Conservation (phyloP, 257 asterid species). For the Linaria vulgaris region DNA sequence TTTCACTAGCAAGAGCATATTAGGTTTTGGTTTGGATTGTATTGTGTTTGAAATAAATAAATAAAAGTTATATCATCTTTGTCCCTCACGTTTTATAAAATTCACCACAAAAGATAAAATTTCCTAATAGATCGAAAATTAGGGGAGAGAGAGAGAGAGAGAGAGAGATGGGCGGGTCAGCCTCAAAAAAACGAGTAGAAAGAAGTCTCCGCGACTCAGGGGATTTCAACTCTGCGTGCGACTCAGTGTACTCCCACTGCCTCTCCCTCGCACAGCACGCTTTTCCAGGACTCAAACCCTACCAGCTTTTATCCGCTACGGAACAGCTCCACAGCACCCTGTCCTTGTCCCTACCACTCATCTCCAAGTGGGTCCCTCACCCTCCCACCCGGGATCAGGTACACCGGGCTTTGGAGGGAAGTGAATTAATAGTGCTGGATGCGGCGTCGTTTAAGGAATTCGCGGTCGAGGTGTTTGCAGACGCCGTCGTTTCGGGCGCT, state of each 20-base stretch:
- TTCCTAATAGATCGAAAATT: no score
- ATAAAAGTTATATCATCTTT: no score
- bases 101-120: no score
- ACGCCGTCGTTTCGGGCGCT: conserved; percentile 51
- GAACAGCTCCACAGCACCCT: conserved; percentile 64
- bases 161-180: conserved; percentile 77
- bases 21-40: no score
- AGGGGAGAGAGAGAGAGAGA: no score
- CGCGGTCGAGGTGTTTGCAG: conserved; percentile 47
- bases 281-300: conserved; percentile 68
- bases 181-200: conserved; percentile 68
- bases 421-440: conserved; percentile 39
- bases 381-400: conserved; percentile 64
- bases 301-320: conserved; percentile 70
- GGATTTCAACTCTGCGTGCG: conserved; percentile 68
- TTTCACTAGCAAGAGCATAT: no score
- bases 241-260: conserved; percentile 51
- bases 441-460: conserved; percentile 53
- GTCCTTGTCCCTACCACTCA: conserved; percentile 40
- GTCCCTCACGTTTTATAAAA: no score
- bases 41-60: no score
- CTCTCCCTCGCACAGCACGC: conserved; percentile 69
- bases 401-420: conserved; percentile 47
- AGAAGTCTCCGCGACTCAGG: conserved; percentile 43
- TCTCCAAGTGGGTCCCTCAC: conserved; percentile 59